A percentile compares a stretch with the other conserved stretches of the same genome.
phyloP scores from a whole-genome alignment of 495 filamentous ascomycete species.

The Penicillium steckii region DNA sequence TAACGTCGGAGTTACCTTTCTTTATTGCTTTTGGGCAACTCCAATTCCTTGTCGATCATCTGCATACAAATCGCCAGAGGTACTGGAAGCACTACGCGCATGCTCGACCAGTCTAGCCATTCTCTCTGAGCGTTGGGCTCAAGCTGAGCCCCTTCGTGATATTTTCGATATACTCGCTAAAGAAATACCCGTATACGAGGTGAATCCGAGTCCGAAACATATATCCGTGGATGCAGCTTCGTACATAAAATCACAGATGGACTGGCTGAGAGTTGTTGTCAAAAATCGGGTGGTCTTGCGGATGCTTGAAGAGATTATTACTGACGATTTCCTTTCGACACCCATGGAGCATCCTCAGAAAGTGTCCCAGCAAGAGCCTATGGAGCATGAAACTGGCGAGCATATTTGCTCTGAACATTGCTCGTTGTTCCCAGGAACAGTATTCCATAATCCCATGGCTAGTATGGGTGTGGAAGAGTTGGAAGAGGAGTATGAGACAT shows the following conservation, averaged over 20 bases:
- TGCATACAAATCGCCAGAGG: constrained; percentile 4
- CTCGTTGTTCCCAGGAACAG: constrained; percentile 6
- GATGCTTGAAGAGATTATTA: constrained; percentile 20
- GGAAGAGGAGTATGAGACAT: neutral
- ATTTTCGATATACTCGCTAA: constrained; percentile 20
- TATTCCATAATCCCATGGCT: neutral
- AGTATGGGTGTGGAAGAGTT: neutral
- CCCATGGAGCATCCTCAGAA: neutral
- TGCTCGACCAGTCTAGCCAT: constrained; percentile 19
- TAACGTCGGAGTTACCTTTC: constrained; percentile 15
- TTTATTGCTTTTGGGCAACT: constrained; percentile 26
- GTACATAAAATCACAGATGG: constrained; percentile 7
- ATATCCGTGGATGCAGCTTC: constrained; percentile 1
- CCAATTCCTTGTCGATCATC: constrained; percentile 6
- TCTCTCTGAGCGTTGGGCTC: constrained; percentile 18
- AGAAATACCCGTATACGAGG: constrained; percentile 6
- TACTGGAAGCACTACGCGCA: constrained; percentile 11
- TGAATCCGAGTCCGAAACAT: neutral
- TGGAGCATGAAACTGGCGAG: neutral
- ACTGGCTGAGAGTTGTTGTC: constrained; percentile 6
- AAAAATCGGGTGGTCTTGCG: constrained; percentile 18
- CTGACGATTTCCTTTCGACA: constrained; percentile 15
- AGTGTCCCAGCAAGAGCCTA: neutral
- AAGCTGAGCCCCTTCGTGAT: constrained; percentile 23
- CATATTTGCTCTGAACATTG: constrained; percentile 9